phyloP scores from a whole-genome alignment of 345 rosid genomes.

The Rubroshorea leprosula region DNA sequence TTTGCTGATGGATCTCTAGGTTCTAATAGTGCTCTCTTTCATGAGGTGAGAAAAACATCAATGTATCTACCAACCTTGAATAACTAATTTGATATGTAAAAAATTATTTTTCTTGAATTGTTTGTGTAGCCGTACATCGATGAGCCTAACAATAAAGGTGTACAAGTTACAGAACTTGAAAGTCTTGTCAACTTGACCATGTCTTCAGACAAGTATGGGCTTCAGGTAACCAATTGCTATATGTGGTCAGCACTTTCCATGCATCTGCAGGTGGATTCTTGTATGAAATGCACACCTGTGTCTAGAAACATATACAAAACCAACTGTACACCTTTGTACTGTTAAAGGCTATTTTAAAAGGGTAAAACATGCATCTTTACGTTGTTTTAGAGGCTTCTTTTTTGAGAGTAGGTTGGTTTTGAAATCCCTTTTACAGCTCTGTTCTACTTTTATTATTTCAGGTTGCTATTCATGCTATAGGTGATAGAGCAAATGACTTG shows the following conservation, averaged over 20 bases:
- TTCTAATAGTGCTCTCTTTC: slow-evolving; percentile 80
- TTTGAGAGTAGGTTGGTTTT: too few species aligned
- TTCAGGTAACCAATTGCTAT: slow-evolving; percentile 48
- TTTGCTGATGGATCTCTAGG: slow-evolving; percentile 93
- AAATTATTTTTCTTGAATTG: not conserved
- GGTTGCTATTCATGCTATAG: slow-evolving; percentile 95
- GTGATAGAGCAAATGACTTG: slow-evolving; percentile 83
- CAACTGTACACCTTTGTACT: too few species aligned
- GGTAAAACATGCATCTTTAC: not conserved
- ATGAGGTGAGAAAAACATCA: slow-evolving; percentile 47
- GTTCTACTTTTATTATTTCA: slow-evolving; percentile 24
- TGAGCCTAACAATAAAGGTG: slow-evolving; percentile 67
- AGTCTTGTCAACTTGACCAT: slow-evolving; percentile 60
- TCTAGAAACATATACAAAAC: too few species aligned
- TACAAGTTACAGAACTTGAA: slow-evolving; percentile 50
- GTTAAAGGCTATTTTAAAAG: too few species aligned
- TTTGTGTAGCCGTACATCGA: slow-evolving; percentile 14
- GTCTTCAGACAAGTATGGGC: slow-evolving; percentile 66
- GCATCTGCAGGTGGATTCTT: too few species aligned
- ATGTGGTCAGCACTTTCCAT: too few species aligned
- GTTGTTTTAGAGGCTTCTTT: too few species aligned
- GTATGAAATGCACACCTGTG: too few species aligned
- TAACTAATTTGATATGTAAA: too few species aligned
- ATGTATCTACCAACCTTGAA: not conserved
- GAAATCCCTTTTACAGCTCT: too few species aligned